phyloP scores from a whole-genome alignment of 2,329 filamentous ascomycete species.

The Aspergillus fijiensis region DNA sequence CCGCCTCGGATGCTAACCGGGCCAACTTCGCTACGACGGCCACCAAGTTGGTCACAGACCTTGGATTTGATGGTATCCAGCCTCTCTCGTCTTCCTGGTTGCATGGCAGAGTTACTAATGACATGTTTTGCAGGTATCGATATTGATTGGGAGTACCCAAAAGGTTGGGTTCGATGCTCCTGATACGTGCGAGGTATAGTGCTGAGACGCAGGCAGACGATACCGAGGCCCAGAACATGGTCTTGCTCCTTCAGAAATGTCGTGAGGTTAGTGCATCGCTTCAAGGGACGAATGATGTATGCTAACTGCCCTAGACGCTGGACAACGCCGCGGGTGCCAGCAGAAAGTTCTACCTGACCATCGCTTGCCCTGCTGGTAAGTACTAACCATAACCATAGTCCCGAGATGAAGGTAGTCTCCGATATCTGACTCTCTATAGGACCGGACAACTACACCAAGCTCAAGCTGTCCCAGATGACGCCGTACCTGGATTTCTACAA shows the following conservation, averaged over 20 bases:
- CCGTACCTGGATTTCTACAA: conserved; percentile 55
- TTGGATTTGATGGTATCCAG: conserved; percentile 63
- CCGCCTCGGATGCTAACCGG: conserved; percentile 62
- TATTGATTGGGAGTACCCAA: conserved; percentile 51
- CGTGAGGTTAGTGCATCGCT: conserved; percentile 33
- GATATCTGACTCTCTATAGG: conserved; percentile 25
- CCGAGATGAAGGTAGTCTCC: not conserved
- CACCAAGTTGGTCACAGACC: conserved; percentile 72
- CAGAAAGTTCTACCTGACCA: conserved; percentile 49
- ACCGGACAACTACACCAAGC: conserved; percentile 42
- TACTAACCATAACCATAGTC: not conserved
- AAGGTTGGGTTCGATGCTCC: conserved; percentile 26
- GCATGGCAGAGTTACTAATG: not conserved
- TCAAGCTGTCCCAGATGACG: conserved; percentile 47
- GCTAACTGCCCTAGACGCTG: conserved; percentile 31
- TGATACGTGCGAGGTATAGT: not conserved
- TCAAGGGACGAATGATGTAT: not conserved
- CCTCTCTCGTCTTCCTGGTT: not conserved
- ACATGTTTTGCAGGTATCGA: conserved; percentile 36
- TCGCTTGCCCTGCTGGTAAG: conserved; percentile 50
- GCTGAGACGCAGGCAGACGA: conserved; percentile 35
- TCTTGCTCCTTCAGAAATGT: conserved; percentile 44
- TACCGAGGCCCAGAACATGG: conserved; percentile 44
- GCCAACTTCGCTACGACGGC: conserved; percentile 67
- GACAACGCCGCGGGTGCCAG: conserved; percentile 40